Base-by-base conservation (phyloP, 345 rosid species). In the Balakata baccata region DNA sequence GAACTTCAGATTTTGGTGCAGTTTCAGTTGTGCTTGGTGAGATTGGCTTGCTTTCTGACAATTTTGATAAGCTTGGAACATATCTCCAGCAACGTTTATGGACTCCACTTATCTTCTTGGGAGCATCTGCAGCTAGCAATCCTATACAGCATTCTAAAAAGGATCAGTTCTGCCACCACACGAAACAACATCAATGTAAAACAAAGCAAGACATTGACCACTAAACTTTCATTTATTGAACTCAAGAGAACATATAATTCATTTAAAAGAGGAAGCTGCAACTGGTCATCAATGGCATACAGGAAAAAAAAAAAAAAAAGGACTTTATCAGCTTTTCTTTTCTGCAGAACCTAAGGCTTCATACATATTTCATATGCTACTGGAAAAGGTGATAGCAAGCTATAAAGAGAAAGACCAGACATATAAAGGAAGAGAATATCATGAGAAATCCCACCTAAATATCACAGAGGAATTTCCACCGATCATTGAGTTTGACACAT, bases 71-170 rank as follows among this genome's bases (percentile, higher is more conserved):
- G 80, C 81, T 78, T 43, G 89, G 92, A 58, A 93, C 87, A 81
- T 91, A 93, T 79, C 80, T 96, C 98, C 97, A 96, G 81, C 98
- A 89, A 29, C 92, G 92, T 80, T 91, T 91, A 81, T 90, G 97
- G 76, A 93, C 94, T 70, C 96, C 97, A 14, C 94, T 90, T 46
- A 93, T 91, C 85, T 91, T 96, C 90, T 88, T 93, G 11, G 93
- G 90, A 80, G 90, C 87, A 74, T 89, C 92, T 6, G 88, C 86
- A 65, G 86, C 84, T 74, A 86, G 83, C 74, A 86, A 62, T 57
- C 99, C 98, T 91, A 82, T 67, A 84, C 20, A 29, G 75, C 56
- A 18, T 17, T 64, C 38, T 53, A 71, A 74, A 52, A 29, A 72
- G 46, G 69, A 74, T 65, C 70, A 66, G 67, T 45, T 45, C 29